Base-by-base conservation (phyloP, 495 filamentous ascomycete genomes). In the Penicillium samsonianum region DNA sequence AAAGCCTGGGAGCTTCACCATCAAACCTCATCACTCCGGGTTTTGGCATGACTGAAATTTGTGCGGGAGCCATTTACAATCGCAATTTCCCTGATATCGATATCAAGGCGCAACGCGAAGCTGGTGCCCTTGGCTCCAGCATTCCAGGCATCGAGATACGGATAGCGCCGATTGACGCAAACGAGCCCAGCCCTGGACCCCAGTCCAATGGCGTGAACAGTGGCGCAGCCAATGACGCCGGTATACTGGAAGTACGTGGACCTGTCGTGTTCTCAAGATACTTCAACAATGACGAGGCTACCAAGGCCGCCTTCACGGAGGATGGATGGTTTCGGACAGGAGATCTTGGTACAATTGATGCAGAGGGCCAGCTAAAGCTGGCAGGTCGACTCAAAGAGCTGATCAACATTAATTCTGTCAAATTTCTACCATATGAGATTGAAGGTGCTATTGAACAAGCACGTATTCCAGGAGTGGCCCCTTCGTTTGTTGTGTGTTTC, bases 311-410 rank as follows among this genome's bases (percentile, higher is more conserved):
- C 1, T 82, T 92, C 30, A 89, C 86, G 0, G 41, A 55, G 0
- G 90, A 94, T 60, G 89, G 89, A 3, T 96, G 84, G 73, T 93
- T 93, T 77, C 90, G 84, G 64, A 94, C 90, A 1, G 91, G 91
- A 0, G 91, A 96, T 63, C 75, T 88, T 30, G 87, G 80, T 12
- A 75, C 75, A 19, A 71, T 83, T 16, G 87, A 90, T 64, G 19
- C 7, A 10, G 9, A 78, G 12, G 84, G 84, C 8, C 80, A 84
- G 54, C 75, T 85, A 53, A 78, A 71, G 54, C 74, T 85, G 31
- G 72, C 69, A n/a, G 82, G 82, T 16, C 75, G 82, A 20, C 67
- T 74, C 49, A 84, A 83, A 61, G 81, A 85, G 38, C 56, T 74
- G 8, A 80, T 85, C 54, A 82, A 59, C 48, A 73, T 83, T 62